Percentiles rank a stretch among this genome's conserved stretches.
Evolutionary conservation across 768 basidiomycete genomes (phyloP).

Genomic region (Chalciporus chontae): DNA sequence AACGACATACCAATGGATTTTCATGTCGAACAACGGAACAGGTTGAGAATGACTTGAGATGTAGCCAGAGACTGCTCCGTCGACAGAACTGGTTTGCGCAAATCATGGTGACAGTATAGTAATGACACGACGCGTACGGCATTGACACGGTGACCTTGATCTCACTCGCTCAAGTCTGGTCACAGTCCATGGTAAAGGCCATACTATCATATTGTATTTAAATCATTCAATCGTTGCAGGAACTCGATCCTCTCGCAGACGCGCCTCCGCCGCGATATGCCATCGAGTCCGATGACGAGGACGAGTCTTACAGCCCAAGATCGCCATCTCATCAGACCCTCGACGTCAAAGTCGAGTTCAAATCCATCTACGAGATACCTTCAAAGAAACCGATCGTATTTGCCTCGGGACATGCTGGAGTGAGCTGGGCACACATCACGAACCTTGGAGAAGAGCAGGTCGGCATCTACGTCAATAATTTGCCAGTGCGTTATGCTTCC

Average conservation of each 20-base stretch:
- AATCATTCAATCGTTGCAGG: constrained; percentile 30
- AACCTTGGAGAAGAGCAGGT: constrained; percentile 51
- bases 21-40: constrained; percentile 35
- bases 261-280: constrained; percentile 55
- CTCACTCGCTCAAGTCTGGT: background rate
- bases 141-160: too few relatives aligned
- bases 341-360: constrained; percentile 35
- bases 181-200: constrained; percentile 12
- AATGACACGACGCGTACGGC: background rate
- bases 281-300: constrained; percentile 68
- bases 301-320: constrained; percentile 48
- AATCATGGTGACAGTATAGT: constrained; percentile 8
- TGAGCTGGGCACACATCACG: constrained; percentile 50
- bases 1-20: constrained; percentile 49
- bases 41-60: constrained; percentile 18
- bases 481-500: constrained; percentile 37
- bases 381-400: constrained; percentile 37
- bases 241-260: constrained; percentile 55
- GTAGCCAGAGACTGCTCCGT: background rate
- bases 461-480: constrained; percentile 40
- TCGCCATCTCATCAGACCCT: constrained; percentile 12
- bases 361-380: constrained; percentile 31
- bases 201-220: background rate
- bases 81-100: background rate
- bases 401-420: constrained; percentile 44